phyloP scores from a whole-genome alignment of 192 early-diverging fungal species.

The Phycomyces nitens region DNA sequence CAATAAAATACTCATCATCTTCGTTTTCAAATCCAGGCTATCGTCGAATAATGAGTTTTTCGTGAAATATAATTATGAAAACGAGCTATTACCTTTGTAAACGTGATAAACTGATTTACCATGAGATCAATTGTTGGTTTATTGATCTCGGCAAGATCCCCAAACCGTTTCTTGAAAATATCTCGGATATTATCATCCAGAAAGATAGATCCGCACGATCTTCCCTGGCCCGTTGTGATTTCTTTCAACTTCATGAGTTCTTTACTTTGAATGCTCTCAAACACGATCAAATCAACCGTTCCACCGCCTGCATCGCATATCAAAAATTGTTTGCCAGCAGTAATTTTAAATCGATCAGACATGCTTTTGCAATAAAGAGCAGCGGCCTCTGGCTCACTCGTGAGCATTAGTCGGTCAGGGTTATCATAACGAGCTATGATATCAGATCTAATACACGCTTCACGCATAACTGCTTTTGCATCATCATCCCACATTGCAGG shows the following conservation, averaged over 20 bases:
- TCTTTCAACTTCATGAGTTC: constrained; percentile 36
- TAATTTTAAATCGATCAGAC: constrained; percentile 42
- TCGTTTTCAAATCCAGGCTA: constrained; percentile 49
- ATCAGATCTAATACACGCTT: constrained; percentile 39
- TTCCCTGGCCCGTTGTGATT: constrained; percentile 44
- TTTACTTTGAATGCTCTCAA: constrained; percentile 35
- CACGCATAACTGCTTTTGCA: constrained; percentile 44
- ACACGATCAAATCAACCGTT: constrained; percentile 51
- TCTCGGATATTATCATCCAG: constrained; percentile 40
- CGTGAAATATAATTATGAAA: too few relatives aligned
- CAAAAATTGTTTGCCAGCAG: constrained; percentile 40
- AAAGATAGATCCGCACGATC: constrained; percentile 45
- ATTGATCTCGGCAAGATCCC: constrained; percentile 15
- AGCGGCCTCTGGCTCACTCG: constrained; percentile 45
- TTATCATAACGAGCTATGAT: constrained; percentile 29
- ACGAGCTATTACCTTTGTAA: too few relatives aligned
- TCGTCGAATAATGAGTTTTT: constrained; percentile 11
- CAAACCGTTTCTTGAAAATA: constrained; percentile 38
- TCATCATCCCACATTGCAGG: constrained; percentile 52
- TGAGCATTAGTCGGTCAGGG: constrained; percentile 41
- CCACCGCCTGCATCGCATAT: constrained; percentile 53
- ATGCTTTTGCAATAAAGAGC: constrained; percentile 46
- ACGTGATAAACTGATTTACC: constrained; percentile 38
- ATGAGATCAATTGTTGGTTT: constrained; percentile 3
- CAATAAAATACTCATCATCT: constrained; percentile 40